Evolutionary conservation across 148 eudicot species (phyloP).

Genomic region (Arctostaphylos glauca): DNA sequence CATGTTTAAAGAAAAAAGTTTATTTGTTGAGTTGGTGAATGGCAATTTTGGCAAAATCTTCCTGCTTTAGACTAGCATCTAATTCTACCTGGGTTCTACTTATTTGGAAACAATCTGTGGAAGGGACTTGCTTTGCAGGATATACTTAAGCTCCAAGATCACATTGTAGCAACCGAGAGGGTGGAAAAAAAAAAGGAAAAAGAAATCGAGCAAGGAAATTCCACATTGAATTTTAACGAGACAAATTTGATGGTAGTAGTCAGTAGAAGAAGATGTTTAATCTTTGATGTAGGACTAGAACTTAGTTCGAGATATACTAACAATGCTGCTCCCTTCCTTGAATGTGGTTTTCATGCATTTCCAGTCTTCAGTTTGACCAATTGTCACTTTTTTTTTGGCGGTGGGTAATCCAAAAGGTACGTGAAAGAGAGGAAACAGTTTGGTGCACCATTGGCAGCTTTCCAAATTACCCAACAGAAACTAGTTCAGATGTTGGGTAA

Average conservation of each 20-base stretch:
- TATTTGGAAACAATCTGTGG: neutral
- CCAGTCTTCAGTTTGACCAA: slow-evolving; percentile 6
- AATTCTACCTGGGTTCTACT: neutral
- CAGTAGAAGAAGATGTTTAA: neutral
- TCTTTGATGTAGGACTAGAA: neutral
- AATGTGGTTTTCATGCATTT: neutral
- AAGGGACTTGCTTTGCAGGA: neutral
- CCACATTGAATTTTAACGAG: neutral
- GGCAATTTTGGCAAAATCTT: neutral
- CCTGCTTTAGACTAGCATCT: neutral
- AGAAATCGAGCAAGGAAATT: neutral
- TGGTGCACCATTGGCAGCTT: slow-evolving; percentile 90
- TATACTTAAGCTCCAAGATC: neutral
- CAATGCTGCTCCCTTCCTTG: neutral
- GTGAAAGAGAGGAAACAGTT: slow-evolving; percentile 85
- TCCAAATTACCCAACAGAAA: slow-evolving; percentile 88
- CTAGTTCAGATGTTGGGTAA: slow-evolving; percentile 82
- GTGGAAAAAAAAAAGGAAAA: neutral
- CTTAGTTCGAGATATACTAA: neutral
- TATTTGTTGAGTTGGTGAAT: neutral
- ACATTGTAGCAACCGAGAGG: neutral
- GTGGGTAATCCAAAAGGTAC: slow-evolving; percentile 45
- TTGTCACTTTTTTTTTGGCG: neutral
- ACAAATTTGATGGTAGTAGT: neutral
- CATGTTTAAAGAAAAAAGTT: neutral